Percentiles rank a stretch among this genome's conserved stretches.
These are phyloP conservation scores for Syncephalastrum monosporum DNA, from an alignment of 371 early-diverging fungal species.

Conservation along the genomic window DNA sequence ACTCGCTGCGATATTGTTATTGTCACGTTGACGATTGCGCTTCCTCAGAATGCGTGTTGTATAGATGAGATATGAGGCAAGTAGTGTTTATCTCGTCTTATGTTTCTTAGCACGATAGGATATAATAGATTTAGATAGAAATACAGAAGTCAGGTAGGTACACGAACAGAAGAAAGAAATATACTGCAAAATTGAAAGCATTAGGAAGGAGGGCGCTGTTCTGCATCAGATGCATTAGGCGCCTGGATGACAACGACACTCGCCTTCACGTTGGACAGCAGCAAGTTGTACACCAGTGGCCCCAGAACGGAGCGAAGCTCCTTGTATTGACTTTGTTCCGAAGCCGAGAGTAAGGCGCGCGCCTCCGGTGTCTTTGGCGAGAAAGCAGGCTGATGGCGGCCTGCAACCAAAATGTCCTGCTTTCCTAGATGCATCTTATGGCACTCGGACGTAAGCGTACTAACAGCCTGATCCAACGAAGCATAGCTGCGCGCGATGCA, in stretches of 20 bases:
- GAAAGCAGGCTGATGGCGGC: slow-evolving; percentile 13
- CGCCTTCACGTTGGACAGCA: slow-evolving; percentile 11
- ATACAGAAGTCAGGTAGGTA: no score
- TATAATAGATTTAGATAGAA: no score
- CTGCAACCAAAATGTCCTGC: slow-evolving; percentile 15
- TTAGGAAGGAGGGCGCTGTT: no score
- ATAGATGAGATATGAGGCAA: no score
- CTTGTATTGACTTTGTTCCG: slow-evolving; percentile 2
- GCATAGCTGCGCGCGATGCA: background rate
- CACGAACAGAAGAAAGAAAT: no score
- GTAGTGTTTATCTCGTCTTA: no score
- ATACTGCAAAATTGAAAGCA: no score
- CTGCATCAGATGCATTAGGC: background rate
- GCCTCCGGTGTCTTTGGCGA: slow-evolving; percentile 3
- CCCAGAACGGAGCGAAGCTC: slow-evolving; percentile 15
- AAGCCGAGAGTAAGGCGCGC: slow-evolving; percentile 3
- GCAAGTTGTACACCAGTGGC: slow-evolving; percentile 8
- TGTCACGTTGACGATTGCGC: no score
- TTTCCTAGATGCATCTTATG: slow-evolving; percentile 23
- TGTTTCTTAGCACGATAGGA: no score
- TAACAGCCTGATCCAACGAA: background rate
- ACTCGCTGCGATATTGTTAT: no score
- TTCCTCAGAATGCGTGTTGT: no score
- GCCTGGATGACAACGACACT: slow-evolving; percentile 19
- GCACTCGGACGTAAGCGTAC: slow-evolving; percentile 39